Conservation (phyloP, 1,139 yeast genomes). For the Taphrina betulina region DNA sequence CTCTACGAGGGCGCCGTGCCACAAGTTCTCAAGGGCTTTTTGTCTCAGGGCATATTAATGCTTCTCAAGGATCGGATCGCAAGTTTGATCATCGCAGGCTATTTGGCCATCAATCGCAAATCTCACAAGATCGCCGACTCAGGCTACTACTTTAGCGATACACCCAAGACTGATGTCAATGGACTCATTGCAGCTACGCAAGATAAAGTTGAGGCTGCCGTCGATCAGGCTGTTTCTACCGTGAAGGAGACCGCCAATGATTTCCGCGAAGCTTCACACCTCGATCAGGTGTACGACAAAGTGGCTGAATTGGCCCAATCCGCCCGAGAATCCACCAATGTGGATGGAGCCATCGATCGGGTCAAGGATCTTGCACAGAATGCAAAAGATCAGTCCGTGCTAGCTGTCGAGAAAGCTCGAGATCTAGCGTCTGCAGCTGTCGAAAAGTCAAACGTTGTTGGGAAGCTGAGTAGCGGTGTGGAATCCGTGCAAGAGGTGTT, state of each 20-base stretch:
- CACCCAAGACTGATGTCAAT: conserved; percentile 32
- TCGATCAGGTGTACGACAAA: conserved; percentile 7
- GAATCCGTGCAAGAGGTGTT: too few species aligned
- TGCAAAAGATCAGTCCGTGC: background rate
- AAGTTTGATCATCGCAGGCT: conserved; percentile 16
- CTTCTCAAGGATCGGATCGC: conserved; percentile 30
- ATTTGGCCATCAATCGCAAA: conserved; percentile 10
- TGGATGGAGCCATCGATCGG: conserved; percentile 4
- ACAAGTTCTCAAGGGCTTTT: conserved; percentile 31
- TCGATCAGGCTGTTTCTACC: conserved; percentile 19
- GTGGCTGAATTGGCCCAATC: conserved; percentile 2
- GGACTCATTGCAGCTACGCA: conserved; percentile 26
- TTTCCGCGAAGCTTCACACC: conserved; percentile 5
- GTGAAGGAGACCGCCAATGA: conserved; percentile 26
- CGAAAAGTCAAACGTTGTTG: too few species aligned
- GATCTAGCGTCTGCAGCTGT: too few species aligned
- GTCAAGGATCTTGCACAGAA: background rate
- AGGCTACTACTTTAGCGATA: conserved; percentile 15
- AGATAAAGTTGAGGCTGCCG: conserved; percentile 26
- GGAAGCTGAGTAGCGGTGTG: too few species aligned
- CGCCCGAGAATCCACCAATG: conserved; percentile 5
- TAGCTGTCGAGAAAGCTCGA: too few species aligned
- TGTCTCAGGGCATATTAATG: conserved; percentile 31
- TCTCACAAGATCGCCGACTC: background rate
- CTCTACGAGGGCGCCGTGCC: conserved; percentile 26